Evolutionary conservation across 2,329 filamentous ascomycete genomes (phyloP).

Genomic region (Cercospora zeae-maydis): DNA sequence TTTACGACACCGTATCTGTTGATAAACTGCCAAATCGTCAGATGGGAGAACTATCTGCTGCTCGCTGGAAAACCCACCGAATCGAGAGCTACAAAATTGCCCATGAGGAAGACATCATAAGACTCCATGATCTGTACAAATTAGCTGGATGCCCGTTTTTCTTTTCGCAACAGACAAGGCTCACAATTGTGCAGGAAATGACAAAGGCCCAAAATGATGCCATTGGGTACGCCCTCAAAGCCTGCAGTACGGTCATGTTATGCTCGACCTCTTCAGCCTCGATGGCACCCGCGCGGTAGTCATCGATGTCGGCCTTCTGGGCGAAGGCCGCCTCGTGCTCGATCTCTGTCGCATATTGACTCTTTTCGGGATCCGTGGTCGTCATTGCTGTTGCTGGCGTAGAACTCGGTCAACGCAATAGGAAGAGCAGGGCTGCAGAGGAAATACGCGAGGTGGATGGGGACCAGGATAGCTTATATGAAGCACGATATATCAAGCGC

Average conservation of each 20-base stretch:
- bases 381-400: neutral
- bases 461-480: constrained; percentile 1
- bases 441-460: neutral
- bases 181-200: constrained; percentile 56
- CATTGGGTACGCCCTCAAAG: constrained; percentile 52
- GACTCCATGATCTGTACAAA: constrained; percentile 59
- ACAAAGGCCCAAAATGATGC: constrained; percentile 55
- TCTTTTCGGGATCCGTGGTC: neutral
- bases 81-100: constrained; percentile 55
- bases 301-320: constrained; percentile 28
- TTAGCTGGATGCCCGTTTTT: constrained; percentile 21
- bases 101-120: constrained; percentile 60
- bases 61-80: neutral
- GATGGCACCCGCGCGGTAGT: constrained; percentile 53
- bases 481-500: neutral
- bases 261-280: constrained; percentile 56
- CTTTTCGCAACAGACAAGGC: constrained; percentile 22
- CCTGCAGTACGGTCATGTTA: constrained; percentile 49
- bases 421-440: neutral
- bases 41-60: neutral
- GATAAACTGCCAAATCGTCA: constrained; percentile 15
- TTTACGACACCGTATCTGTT: constrained; percentile 45
- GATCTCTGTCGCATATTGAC: constrained; percentile 4
- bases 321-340: constrained; percentile 5
- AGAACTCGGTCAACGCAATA: neutral